phyloP scores from a whole-genome alignment of 1,284 basidiomycete species.

The Macrocystidia cucumis region DNA sequence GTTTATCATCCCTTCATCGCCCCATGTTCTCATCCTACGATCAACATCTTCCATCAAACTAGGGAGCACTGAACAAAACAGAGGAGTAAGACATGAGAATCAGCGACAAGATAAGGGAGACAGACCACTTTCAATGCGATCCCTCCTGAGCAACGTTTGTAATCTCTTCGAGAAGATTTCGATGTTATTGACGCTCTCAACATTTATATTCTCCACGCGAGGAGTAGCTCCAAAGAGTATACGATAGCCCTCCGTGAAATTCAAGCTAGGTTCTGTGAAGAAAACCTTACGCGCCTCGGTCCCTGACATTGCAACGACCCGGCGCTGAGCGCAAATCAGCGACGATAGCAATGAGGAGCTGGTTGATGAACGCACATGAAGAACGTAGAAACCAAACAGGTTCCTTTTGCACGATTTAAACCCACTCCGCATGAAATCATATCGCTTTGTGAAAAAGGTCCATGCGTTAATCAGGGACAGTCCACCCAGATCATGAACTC shows the following conservation, averaged over 20 bases:
- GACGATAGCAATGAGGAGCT: neutral
- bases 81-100: neutral
- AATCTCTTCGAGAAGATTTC: constrained; percentile 14
- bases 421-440: constrained; percentile 12
- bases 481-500: too few relatives aligned
- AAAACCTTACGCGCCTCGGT: constrained; percentile 23
- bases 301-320: constrained; percentile 22
- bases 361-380: constrained; percentile 13
- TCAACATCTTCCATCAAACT: constrained; percentile 8
- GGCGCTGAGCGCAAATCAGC: constrained; percentile 17
- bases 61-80: constrained; percentile 6
- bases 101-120: constrained; percentile 3
- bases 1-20: constrained; percentile 7
- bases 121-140: constrained; percentile 12
- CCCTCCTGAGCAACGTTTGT: constrained; percentile 11
- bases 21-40: constrained; percentile 6
- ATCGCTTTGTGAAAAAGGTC: constrained; percentile 14
- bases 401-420: constrained; percentile 12
- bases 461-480: constrained; percentile 12
- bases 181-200: constrained; percentile 11
- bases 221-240: constrained; percentile 26
- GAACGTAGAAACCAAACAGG: constrained; percentile 12
- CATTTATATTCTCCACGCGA: constrained; percentile 18
- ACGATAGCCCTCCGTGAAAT: constrained; percentile 24
- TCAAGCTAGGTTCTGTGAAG: constrained; percentile 21